phyloP scores from a whole-genome alignment of 164 flowering plant species.

The Houttuynia cordata region DNA sequence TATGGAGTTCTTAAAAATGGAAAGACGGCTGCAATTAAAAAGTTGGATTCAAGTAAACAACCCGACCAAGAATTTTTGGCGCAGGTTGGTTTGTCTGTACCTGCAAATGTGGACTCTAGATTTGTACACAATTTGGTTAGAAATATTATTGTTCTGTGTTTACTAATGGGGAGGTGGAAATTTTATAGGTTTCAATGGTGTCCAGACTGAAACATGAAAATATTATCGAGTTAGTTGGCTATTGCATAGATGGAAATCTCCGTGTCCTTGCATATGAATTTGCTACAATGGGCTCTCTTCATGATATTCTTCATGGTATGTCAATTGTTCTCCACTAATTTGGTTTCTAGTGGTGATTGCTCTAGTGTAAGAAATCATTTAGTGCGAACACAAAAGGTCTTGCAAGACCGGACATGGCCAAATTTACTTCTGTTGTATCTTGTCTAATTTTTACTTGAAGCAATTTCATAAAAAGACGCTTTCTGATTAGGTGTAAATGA shows the following conservation, averaged over 20 bases:
- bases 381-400: background rate
- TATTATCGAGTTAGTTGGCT: constrained; percentile 64
- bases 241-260: constrained; percentile 66
- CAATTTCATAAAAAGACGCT: background rate
- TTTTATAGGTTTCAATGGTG: constrained; percentile 66
- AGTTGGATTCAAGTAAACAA: constrained; percentile 83
- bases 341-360: background rate
- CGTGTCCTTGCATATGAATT: constrained; percentile 78
- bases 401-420: background rate
- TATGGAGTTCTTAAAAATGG: constrained; percentile 63
- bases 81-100: constrained; percentile 38
- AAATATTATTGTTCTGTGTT: background rate
- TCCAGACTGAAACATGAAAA: constrained; percentile 79
- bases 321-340: background rate
- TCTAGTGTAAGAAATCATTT: no score
- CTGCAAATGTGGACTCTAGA: background rate
- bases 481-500: background rate
- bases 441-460: background rate
- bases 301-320: constrained; percentile 84
- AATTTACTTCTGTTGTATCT: no score
- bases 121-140: background rate
- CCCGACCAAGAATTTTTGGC: constrained; percentile 86
- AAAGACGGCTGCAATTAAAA: constrained; percentile 67
- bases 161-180: constrained; percentile 3
- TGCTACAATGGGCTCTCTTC: constrained; percentile 89